These are phyloP conservation scores for Sungouiella thailandica DNA, from an alignment of 805 yeast species.

Conservation along the genomic window DNA sequence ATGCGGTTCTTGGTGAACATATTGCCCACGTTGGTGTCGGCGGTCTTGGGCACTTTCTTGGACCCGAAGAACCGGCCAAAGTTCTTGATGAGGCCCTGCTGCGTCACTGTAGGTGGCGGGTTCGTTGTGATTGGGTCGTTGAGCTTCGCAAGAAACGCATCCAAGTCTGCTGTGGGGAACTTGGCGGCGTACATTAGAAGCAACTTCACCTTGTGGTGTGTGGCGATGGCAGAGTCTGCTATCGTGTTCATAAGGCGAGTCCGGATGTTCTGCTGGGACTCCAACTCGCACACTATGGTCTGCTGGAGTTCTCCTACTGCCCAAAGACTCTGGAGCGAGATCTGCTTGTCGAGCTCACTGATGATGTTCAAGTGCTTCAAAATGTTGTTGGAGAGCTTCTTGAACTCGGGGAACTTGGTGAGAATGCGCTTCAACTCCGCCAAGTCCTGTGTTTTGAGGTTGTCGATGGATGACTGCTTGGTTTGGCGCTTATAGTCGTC, in stretches of 20 bases:
- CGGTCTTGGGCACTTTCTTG: conserved; percentile 7
- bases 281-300: conserved; percentile 56
- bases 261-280: conserved; percentile 36
- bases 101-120: conserved; percentile 31
- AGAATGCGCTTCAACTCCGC: conserved; percentile 88
- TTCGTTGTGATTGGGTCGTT: conserved; percentile 24
- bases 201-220: conserved; percentile 62
- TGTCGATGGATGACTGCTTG: conserved; percentile 53
- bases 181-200: conserved; percentile 70
- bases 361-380: conserved; percentile 90
- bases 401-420: conserved; percentile 91
- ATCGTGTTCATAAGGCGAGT: conserved; percentile 54
- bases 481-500: conserved; percentile 77
- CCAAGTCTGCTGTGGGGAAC: conserved; percentile 43
- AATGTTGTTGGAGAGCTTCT: conserved; percentile 80
- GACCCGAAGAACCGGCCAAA: conserved; percentile 17
- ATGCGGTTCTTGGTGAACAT: conserved; percentile 30
- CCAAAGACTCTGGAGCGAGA: conserved; percentile 64
- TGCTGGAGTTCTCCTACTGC: conserved; percentile 90
- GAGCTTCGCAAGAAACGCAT: conserved; percentile 22
- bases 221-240: conserved; percentile 36
- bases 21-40: conserved; percentile 20
- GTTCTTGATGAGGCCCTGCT: conserved; percentile 26
- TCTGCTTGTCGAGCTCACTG: conserved; percentile 75
- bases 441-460: conserved; percentile 60